These are phyloP conservation scores for Fusarium circinatum DNA, from an alignment of 2,329 filamentous ascomycete genomes.

Conservation along the genomic window DNA sequence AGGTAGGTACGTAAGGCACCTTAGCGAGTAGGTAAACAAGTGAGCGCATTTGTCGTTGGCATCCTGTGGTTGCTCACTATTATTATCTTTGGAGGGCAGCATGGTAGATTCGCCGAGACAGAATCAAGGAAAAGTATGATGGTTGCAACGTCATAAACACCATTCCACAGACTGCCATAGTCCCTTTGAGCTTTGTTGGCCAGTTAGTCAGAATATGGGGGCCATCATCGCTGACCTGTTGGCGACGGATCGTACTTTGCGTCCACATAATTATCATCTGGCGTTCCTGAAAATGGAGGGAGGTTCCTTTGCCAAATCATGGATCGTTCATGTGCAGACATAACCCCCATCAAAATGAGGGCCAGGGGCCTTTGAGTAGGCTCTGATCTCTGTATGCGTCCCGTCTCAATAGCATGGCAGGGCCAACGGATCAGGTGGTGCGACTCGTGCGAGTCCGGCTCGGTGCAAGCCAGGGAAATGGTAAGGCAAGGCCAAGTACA, in stretches of 20 bases:
- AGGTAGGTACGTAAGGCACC: background rate
- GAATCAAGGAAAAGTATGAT: background rate
- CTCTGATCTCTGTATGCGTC: background rate
- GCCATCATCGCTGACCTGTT: background rate
- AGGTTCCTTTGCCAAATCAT: background rate
- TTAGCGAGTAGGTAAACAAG: background rate
- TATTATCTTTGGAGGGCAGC: background rate
- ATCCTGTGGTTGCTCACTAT: background rate
- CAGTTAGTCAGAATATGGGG: background rate
- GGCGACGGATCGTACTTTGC: background rate
- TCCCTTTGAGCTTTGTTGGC: background rate
- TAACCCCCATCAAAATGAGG: background rate
- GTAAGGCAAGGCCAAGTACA: conserved; percentile 17
- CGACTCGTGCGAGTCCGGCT: conserved; percentile 41
- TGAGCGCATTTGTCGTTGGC: background rate
- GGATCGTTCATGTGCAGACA: background rate
- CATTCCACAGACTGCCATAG: background rate
- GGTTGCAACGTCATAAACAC: background rate
- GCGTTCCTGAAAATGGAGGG: background rate
- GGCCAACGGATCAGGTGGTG: conserved; percentile 33
- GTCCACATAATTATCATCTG: background rate
- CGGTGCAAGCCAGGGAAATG: conserved; percentile 30
- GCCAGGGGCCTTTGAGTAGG: background rate
- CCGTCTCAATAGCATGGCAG: background rate
- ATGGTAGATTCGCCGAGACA: conserved; percentile 3